A percentile compares a stretch with the other conserved stretches of the same genome.
These are phyloP conservation scores for Eutrema japonicum DNA, from an alignment of 345 rosid species.

Conservation along the genomic window DNA sequence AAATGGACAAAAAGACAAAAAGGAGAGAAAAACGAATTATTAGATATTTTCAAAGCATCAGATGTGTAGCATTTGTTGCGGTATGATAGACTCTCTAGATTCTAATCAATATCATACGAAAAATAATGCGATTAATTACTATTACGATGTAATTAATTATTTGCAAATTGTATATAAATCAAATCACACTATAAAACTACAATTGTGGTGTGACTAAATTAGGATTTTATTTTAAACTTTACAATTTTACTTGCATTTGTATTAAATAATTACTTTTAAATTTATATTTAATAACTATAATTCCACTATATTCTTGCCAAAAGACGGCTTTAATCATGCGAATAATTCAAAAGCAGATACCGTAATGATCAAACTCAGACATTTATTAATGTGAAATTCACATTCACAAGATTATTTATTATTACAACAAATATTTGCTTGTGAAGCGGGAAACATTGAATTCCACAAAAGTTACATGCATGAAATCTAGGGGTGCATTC, in stretches of 20 bases:
- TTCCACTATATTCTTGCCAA: no score
- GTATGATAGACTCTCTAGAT: neutral
- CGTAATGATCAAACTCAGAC: neutral
- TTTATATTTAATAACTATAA: no score
- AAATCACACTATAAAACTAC: no score
- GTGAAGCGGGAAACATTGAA: conserved; percentile 33
- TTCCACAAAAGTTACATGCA: conserved; percentile 2
- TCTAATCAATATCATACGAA: neutral
- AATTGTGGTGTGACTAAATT: neutral
- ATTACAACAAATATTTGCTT: conserved; percentile 28
- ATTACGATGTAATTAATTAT: no score
- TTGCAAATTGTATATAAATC: no score
- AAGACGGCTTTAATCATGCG: no score
- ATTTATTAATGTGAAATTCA: neutral
- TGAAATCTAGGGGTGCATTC: neutral
- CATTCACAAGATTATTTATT: conserved; percentile 15
- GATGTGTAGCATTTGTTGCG: neutral
- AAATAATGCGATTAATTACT: no score
- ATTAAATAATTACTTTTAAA: no score
- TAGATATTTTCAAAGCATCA: no score
- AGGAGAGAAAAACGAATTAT: no score
- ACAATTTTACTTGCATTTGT: neutral
- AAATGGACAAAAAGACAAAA: no score
- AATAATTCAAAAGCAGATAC: neutral
- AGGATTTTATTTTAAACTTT: neutral